Evolutionary conservation across 257 asterid genomes (phyloP).

Genomic region (Schizonepeta tenuifolia): DNA sequence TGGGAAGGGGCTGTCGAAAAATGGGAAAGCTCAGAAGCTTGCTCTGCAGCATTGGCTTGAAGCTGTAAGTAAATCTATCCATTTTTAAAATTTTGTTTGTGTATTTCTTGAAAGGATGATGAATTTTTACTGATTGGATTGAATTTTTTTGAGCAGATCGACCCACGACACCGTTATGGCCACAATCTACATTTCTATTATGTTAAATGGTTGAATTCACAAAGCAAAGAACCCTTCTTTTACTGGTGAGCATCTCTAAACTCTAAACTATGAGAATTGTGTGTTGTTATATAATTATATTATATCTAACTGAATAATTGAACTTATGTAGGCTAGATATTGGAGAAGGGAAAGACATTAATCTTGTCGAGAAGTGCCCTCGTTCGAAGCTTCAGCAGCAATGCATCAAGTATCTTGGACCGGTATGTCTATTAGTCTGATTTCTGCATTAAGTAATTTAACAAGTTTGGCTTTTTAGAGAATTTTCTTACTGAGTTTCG

Average conservation of each 20-base stretch:
- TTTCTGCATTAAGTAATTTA: background rate
- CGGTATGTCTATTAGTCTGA: slow-evolving; percentile 40
- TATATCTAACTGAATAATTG: slow-evolving; percentile 13
- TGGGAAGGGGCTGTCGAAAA: slow-evolving; percentile 64
- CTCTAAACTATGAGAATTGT: background rate
- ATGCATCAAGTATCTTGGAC: slow-evolving; percentile 75
- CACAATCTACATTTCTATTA: slow-evolving; percentile 74
- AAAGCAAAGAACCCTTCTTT: slow-evolving; percentile 63
- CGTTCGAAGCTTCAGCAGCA: slow-evolving; percentile 72
- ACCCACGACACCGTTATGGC: slow-evolving; percentile 73
- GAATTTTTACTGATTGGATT: slow-evolving; percentile 23
- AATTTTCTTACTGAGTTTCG: background rate
- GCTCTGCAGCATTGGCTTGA: slow-evolving; percentile 76
- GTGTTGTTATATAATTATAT: background rate
- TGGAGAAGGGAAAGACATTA: slow-evolving; percentile 73
- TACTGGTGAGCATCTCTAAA: slow-evolving; percentile 48
- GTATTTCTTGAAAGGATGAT: background rate
- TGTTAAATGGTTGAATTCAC: slow-evolving; percentile 61
- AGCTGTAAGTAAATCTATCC: slow-evolving; percentile 47
- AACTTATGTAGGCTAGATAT: slow-evolving; percentile 55
- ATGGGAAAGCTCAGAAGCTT: slow-evolving; percentile 60
- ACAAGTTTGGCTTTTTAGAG: background rate
- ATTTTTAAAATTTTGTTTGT: background rate
- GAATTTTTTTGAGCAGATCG: slow-evolving; percentile 48
- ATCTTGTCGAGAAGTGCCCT: slow-evolving; percentile 58